A percentile compares a stretch with the other conserved stretches of the same genome.
Conservation (phyloP, 805 yeast species). For the Candida ipomoeae region DNA sequence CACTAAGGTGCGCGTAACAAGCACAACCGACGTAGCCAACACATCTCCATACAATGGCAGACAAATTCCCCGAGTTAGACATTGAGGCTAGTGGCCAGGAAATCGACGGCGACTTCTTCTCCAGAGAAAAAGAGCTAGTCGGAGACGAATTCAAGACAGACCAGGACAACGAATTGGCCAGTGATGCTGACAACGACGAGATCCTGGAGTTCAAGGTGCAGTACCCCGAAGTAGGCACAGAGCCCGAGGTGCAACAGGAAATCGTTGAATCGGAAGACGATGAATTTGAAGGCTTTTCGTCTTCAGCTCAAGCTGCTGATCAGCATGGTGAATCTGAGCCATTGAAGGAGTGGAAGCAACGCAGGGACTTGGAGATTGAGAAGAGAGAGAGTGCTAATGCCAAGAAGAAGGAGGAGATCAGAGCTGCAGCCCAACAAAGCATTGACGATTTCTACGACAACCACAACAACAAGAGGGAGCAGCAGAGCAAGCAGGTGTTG, state of each 20-base stretch:
- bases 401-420: conserved; percentile 60
- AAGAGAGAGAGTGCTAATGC: conserved; percentile 72
- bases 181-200: conserved; percentile 31
- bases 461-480: conserved; percentile 80
- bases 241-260: conserved; percentile 14
- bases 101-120: conserved; percentile 51
- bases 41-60: conserved; percentile 47
- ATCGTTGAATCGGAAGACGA: conserved; percentile 37
- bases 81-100: conserved; percentile 32
- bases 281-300: conserved; percentile 20
- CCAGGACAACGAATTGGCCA: conserved; percentile 48
- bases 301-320: conserved; percentile 11
- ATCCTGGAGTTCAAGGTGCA: conserved; percentile 61
- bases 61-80: conserved; percentile 66
- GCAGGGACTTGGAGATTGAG: conserved; percentile 71
- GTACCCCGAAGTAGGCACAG: conserved; percentile 52
- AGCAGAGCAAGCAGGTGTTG: conserved; percentile 56
- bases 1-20: not conserved
- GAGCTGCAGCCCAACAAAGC: conserved; percentile 72
- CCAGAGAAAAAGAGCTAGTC: conserved; percentile 62
- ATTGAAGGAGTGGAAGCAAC: conserved; percentile 70
- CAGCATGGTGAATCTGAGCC: conserved; percentile 48
- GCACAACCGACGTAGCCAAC: not conserved
- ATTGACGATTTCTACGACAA: conserved; percentile 90
- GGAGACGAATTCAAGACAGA: conserved; percentile 73